Conservation (phyloP, 1,284 basidiomycete species). For the Boletus semigastroideus region DNA sequence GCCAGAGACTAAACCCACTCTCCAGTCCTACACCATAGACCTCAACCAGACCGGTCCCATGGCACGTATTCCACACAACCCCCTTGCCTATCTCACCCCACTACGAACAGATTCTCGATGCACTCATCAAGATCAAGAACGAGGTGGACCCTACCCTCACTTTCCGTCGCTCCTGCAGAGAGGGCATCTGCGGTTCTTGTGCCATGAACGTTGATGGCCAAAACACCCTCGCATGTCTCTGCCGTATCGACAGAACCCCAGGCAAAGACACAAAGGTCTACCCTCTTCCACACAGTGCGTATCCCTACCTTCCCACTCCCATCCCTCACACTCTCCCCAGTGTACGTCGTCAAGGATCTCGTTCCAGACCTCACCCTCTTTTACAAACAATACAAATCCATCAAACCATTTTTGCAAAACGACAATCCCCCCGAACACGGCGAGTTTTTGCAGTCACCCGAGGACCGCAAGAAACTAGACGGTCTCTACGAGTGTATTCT, state of each 20-base stretch:
- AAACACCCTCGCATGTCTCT: conserved; percentile 97
- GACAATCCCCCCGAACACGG: conserved; percentile 84
- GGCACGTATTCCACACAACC: conserved; percentile 47
- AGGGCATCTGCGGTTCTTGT: conserved; percentile 98
- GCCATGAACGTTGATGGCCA: conserved; percentile 99
- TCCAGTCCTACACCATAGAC: conserved; percentile 93
- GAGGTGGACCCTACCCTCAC: conserved; percentile 96
- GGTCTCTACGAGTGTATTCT: conserved; percentile 97
- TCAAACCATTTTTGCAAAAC: conserved; percentile 93
- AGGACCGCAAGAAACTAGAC: conserved; percentile 94
- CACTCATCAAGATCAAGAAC: conserved; percentile 99
- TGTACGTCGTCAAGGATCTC: conserved; percentile 99
- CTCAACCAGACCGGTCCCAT: conserved; percentile 96
- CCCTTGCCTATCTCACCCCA: not conserved
- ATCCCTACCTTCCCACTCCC: not conserved
- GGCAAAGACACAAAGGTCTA: conserved; percentile 88
- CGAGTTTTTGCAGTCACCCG: conserved; percentile 87
- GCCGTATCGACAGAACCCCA: conserved; percentile 84
- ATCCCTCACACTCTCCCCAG: conserved; percentile 40
- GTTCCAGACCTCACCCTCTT: conserved; percentile 89
- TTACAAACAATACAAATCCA: conserved; percentile 99
- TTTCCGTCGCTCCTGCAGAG: conserved; percentile 94
- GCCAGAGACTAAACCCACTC: conserved; percentile 86
- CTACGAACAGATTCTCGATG: conserved; percentile 72
- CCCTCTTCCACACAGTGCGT: conserved; percentile 95